Evolutionary conservation across 257 asterid species (phyloP), one percentile per base, ranked within the genome.

Genomic region (Cordia subcordata): DNA sequence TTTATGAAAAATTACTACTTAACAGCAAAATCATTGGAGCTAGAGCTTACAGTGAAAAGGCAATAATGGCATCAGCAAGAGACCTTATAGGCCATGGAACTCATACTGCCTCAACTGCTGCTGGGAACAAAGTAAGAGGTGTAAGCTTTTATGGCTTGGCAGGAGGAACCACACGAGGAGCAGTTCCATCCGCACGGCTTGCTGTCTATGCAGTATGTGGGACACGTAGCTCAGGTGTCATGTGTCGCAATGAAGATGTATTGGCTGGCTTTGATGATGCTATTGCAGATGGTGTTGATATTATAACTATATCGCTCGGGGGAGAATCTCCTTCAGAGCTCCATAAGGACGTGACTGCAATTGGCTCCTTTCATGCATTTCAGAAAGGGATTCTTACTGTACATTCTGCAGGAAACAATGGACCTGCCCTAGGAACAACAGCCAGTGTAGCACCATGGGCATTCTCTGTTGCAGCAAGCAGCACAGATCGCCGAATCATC

Each of bases 241-340:
- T 33, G 0, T 58, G 63, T 20, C 5, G 1, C 4, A 53, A 32
- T 11, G 14, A 11, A 14, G 65, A 11, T 9, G 16, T 47, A 46
- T 46, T 60, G 22, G 46, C 58, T 12, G 67, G 21, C 35, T 62
- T 62, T 21, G 67, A 62, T 14, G 58, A 50, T 52, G 67, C 67
- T 18, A 51, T 51, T 0, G 67, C 67, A 0, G 67, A 62, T 51
- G 67, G 67, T 11, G 67, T 62, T 11, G 67, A 62, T 20, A 39
- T 62, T 8, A 20, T 62, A 11, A 21, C 59, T 3, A n/a, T 62
- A 27, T 62, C 67, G 13, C 38, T 62, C 1, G 58, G 50, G 8
- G 5, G 4, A 8, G 0, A 9, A 9, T 14, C 13, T 44, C 55
- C 64, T 16, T 5, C 13, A 0, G 11, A 12, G 10, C 8, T 59